Conservation (phyloP, 2,329 filamentous ascomycete species). For the Magnaporthiopsis rhizophila region DNA sequence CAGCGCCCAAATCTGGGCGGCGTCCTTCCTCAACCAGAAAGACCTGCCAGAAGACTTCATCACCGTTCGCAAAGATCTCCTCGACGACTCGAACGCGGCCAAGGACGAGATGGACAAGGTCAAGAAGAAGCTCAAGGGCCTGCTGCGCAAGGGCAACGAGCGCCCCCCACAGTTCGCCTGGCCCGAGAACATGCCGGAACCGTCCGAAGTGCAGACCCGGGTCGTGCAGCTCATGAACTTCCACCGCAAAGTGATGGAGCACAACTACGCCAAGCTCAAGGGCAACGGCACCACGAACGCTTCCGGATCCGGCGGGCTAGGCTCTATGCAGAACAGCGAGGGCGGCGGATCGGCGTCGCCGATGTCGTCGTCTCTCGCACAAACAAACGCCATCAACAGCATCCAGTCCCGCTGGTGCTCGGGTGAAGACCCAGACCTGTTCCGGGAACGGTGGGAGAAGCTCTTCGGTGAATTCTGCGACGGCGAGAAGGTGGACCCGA, state of each 20-base stretch:
- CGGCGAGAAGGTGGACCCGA: conserved; percentile 94
- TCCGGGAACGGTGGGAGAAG: conserved; percentile 97
- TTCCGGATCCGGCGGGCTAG: neutral
- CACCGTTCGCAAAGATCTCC: conserved; percentile 81
- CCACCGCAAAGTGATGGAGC: conserved; percentile 86
- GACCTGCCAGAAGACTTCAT: conserved; percentile 82
- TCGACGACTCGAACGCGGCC: conserved; percentile 96
- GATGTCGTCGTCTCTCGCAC: conserved; percentile 28
- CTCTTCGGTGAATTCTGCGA: conserved; percentile 95
- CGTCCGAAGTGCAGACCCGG: conserved; percentile 82
- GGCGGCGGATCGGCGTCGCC: neutral
- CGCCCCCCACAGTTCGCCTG: conserved; percentile 96
- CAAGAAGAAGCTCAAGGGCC: conserved; percentile 96
- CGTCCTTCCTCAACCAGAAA: conserved; percentile 79
- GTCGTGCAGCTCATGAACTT: conserved; percentile 98
- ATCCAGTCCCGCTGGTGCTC: conserved; percentile 95
- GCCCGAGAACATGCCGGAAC: conserved; percentile 91
- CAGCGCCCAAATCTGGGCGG: conserved; percentile 92
- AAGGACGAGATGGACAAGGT: conserved; percentile 99
- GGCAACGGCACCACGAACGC: conserved; percentile 21
- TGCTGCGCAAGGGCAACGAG: conserved; percentile 85
- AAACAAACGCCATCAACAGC: conserved; percentile 53
- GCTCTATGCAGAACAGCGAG: neutral
- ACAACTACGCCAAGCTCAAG: conserved; percentile 79
- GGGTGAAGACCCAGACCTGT: conserved; percentile 88